A percentile compares a stretch with the other conserved stretches of the same genome.
Evolutionary conservation across 805 yeast genomes (phyloP).

Genomic region (Dipodascus geniculatus): DNA sequence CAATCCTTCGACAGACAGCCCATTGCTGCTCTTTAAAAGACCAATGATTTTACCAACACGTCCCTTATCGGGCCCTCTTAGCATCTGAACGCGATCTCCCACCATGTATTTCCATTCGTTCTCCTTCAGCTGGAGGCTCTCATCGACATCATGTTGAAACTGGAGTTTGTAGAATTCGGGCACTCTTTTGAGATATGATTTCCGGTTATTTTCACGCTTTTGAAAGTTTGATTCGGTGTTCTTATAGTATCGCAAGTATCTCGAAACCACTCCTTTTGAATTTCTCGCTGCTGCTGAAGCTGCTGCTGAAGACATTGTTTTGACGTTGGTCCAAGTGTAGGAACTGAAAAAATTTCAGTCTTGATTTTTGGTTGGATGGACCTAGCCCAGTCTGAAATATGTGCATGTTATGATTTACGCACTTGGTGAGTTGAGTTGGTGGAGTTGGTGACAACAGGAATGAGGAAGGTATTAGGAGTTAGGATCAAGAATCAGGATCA

Average conservation of each 20-base stretch:
- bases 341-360: not conserved
- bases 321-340: too few species aligned
- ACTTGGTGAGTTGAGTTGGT: too few species aligned
- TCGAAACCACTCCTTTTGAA: not conserved
- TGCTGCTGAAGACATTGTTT: not conserved
- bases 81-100: conserved; percentile 69
- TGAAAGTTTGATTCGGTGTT: not conserved
- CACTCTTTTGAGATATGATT: conserved; percentile 8
- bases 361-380: not conserved
- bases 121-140: conserved; percentile 31
- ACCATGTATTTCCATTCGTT: conserved; percentile 50
- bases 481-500: too few species aligned
- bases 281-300: not conserved
- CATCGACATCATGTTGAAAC: conserved; percentile 20
- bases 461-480: not conserved
- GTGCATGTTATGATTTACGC: not conserved
- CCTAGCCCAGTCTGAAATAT: not conserved
- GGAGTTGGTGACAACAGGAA: not conserved
- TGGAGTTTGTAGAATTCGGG: conserved; percentile 17
- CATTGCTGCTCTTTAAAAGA: conserved; percentile 48
- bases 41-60: conserved; percentile 55
- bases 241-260: not conserved
- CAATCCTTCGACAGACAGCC: conserved; percentile 52
- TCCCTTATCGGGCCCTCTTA: conserved; percentile 64
- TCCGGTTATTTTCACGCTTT: not conserved